Percentiles rank a stretch among this genome's conserved stretches.
These are phyloP conservation scores for Allantophomopsis lycopodina DNA, from an alignment of 2,329 filamentous ascomycete species.

Conservation along the genomic window DNA sequence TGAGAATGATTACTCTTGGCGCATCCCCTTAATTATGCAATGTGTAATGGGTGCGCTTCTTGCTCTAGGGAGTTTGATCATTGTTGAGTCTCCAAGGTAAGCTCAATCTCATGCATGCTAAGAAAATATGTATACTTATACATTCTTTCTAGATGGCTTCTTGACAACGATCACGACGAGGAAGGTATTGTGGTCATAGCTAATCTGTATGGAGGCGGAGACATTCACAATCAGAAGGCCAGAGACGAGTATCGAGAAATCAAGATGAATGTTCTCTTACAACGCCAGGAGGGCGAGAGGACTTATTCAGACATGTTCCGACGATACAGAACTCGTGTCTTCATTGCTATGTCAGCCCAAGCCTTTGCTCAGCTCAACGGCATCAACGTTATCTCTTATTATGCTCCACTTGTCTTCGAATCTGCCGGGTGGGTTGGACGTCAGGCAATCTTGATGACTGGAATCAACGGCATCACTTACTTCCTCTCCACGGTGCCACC, in stretches of 20 bases:
- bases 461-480: conserved; percentile 88
- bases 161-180: conserved; percentile 96
- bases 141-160: conserved; percentile 62
- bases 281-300: conserved; percentile 89
- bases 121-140: neutral
- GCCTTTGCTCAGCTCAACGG: conserved; percentile 92
- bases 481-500: conserved; percentile 85
- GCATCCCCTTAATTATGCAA: conserved; percentile 79
- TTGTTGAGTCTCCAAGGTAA: conserved; percentile 89
- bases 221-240: conserved; percentile 86
- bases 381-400: conserved; percentile 99
- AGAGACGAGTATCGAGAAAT: conserved; percentile 96
- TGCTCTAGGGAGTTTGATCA: conserved; percentile 74
- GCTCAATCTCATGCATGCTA: neutral
- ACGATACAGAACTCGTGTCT: conserved; percentile 79
- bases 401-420: conserved; percentile 91
- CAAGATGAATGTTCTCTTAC: conserved; percentile 91
- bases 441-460: conserved; percentile 89
- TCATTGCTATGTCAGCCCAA: conserved; percentile 98
- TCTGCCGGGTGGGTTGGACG: conserved; percentile 92
- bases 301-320: conserved; percentile 91
- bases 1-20: conserved; percentile 74
- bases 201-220: conserved; percentile 89
- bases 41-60: conserved; percentile 86
- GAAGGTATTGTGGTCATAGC: conserved; percentile 98